Evolutionary conservation across 2,329 filamentous ascomycete genomes (phyloP).

Genomic region (Xylaria sp.): DNA sequence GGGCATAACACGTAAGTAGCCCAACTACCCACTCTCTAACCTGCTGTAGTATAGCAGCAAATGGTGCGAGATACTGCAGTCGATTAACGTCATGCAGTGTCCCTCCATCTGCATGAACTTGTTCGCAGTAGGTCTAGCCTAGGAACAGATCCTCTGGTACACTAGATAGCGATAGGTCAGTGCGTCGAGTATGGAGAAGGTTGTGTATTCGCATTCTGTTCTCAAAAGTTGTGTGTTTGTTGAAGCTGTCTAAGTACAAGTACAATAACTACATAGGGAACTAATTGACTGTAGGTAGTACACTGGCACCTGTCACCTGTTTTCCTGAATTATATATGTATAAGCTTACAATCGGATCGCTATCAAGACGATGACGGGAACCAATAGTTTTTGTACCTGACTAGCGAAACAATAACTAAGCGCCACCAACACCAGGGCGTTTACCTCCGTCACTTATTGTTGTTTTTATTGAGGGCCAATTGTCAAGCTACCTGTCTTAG

Average conservation of each 20-base stretch:
- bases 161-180: background rate
- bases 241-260: background rate
- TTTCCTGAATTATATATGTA: too few species aligned
- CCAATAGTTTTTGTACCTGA: conserved; percentile 3
- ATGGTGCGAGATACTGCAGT: conserved; percentile 17
- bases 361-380: background rate
- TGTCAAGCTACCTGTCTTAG: conserved; percentile 4
- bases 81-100: conserved; percentile 19
- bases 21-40: background rate
- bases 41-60: background rate
- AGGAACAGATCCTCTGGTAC: background rate
- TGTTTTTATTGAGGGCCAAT: background rate
- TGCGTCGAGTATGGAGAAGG: too few species aligned
- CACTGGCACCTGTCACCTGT: too few species aligned
- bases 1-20: conserved; percentile 23
- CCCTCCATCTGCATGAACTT: conserved; percentile 28
- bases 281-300: too few species aligned
- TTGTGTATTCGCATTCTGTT: background rate
- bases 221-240: background rate
- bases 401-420: conserved; percentile 9
- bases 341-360: background rate
- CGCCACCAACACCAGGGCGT: conserved; percentile 4
- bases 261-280: background rate
- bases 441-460: background rate
- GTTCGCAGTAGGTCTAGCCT: background rate